Evolutionary conservation across 2,329 filamentous ascomycete species (phyloP).

Genomic region (Westerdykella ornata): DNA sequence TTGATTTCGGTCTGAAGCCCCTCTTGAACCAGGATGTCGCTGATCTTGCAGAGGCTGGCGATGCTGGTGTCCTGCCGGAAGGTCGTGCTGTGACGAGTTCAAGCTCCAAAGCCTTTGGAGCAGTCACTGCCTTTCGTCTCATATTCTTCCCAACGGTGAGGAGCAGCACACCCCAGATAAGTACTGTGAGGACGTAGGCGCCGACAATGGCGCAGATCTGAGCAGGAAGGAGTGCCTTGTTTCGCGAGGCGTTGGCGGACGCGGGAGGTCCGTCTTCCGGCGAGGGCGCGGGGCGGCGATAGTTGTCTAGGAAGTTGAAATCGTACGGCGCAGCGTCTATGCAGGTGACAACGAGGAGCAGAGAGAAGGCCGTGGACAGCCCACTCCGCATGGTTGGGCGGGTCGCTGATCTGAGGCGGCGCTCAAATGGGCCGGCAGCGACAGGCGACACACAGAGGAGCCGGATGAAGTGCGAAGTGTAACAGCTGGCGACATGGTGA

Average conservation of each 20-base stretch:
- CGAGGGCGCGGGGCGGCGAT: constrained; percentile 21
- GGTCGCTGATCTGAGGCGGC: constrained; percentile 5
- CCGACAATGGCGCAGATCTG: constrained; percentile 80
- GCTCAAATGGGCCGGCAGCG: constrained; percentile 15
- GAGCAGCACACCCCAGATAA: constrained; percentile 61
- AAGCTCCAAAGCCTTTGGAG: constrained; percentile 48
- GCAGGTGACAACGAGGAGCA: constrained; percentile 21
- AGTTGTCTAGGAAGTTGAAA: constrained; percentile 20
- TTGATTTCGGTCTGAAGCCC: constrained; percentile 20
- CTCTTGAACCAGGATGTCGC: constrained; percentile 30
- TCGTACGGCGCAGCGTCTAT: constrained; percentile 20
- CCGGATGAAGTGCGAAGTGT: constrained; percentile 20
- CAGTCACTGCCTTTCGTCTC: constrained; percentile 45
- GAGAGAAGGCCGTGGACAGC: constrained; percentile 21
- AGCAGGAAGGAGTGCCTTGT: constrained; percentile 59
- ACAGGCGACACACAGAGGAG: constrained; percentile 23
- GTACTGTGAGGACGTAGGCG: constrained; percentile 71
- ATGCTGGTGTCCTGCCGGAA: constrained; percentile 26
- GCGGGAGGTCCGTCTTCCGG: constrained; percentile 27
- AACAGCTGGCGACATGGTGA: constrained; percentile 20
- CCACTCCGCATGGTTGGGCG: constrained; percentile 23
- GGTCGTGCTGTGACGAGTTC: constrained; percentile 49
- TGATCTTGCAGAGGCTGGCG: constrained; percentile 28
- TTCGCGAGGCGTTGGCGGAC: constrained; percentile 24
- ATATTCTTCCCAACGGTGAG: constrained; percentile 43